These are phyloP conservation scores for Aspergillus novoparasiticus DNA, from an alignment of 2,329 filamentous ascomycete genomes.

Conservation along the genomic window DNA sequence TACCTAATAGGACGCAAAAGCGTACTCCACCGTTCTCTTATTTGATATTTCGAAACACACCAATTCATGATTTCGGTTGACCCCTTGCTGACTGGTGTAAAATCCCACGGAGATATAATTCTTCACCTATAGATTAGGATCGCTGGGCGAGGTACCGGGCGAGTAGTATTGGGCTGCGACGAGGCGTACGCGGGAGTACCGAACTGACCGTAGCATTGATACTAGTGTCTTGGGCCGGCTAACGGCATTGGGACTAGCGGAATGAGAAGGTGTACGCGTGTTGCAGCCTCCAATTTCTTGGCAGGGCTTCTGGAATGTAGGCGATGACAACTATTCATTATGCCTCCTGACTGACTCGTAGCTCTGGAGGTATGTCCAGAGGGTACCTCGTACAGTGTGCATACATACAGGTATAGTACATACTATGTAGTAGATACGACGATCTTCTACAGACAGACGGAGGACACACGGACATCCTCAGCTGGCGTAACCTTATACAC, in stretches of 20 bases:
- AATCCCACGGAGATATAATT: background rate
- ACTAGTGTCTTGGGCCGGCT: background rate
- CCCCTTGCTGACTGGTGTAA: background rate
- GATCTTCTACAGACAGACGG: background rate
- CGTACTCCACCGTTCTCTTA: background rate
- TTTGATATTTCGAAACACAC: background rate
- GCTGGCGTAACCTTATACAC: background rate
- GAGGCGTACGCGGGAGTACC: background rate
- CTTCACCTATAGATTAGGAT: background rate
- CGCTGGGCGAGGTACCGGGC: background rate
- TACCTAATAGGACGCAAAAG: background rate
- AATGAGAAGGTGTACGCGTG: slow-evolving; percentile 1
- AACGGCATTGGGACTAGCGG: background rate
- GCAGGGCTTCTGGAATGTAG: slow-evolving; percentile 10
- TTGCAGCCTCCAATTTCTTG: slow-evolving; percentile 5
- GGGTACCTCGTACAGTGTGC: background rate
- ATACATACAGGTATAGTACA: background rate
- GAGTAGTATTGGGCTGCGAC: background rate
- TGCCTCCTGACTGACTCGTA: background rate
- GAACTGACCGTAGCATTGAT: slow-evolving; percentile 1
- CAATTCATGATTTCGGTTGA: background rate
- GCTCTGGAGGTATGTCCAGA: background rate
- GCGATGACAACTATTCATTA: background rate
- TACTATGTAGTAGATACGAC: background rate
- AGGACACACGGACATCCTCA: background rate